Conservation (phyloP, 2,329 filamentous ascomycete species). For the Akanthomyces uredinophilus region DNA sequence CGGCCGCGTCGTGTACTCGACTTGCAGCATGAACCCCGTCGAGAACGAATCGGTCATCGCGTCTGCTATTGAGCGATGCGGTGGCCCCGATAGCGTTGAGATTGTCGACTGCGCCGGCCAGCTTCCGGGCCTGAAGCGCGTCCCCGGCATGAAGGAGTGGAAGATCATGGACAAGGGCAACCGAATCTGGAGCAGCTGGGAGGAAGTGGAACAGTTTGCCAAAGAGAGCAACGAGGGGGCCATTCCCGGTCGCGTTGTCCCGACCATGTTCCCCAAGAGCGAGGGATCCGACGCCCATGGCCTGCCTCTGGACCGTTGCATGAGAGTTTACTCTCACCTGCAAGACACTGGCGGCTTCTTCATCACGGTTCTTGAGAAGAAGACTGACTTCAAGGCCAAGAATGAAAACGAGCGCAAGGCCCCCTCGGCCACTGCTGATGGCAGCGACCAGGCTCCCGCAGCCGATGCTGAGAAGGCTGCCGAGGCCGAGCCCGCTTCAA, state of each 20-base stretch:
- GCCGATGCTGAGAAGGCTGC: slow-evolving; percentile 27
- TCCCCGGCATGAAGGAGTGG: slow-evolving; percentile 75
- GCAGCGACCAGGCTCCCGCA: slow-evolving; percentile 19
- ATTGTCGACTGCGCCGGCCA: slow-evolving; percentile 78
- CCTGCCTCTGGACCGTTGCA: slow-evolving; percentile 82
- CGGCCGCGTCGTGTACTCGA: slow-evolving; percentile 93
- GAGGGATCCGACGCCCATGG: slow-evolving; percentile 48
- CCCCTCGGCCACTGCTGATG: not conserved
- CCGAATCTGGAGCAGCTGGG: slow-evolving; percentile 74
- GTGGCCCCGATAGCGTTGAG: slow-evolving; percentile 73
- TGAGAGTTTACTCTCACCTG: slow-evolving; percentile 89
- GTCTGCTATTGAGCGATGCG: slow-evolving; percentile 83
- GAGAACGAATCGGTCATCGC: slow-evolving; percentile 94
- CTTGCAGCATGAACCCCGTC: slow-evolving; percentile 97
- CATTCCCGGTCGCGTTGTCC: slow-evolving; percentile 62
- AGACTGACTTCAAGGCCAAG: slow-evolving; percentile 73
- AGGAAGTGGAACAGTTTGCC: slow-evolving; percentile 69
- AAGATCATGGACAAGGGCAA: slow-evolving; percentile 84
- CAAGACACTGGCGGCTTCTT: slow-evolving; percentile 98
- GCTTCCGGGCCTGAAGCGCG: slow-evolving; percentile 71
- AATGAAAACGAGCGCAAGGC: slow-evolving; percentile 56
- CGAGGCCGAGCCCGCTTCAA: not conserved
- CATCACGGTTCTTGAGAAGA: slow-evolving; percentile 91
- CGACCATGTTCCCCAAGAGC: slow-evolving; percentile 76
- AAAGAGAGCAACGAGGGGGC: slow-evolving; percentile 50